These are phyloP conservation scores for Aspergillus viridinutans DNA, from an alignment of 2,329 filamentous ascomycete genomes.

Conservation along the genomic window DNA sequence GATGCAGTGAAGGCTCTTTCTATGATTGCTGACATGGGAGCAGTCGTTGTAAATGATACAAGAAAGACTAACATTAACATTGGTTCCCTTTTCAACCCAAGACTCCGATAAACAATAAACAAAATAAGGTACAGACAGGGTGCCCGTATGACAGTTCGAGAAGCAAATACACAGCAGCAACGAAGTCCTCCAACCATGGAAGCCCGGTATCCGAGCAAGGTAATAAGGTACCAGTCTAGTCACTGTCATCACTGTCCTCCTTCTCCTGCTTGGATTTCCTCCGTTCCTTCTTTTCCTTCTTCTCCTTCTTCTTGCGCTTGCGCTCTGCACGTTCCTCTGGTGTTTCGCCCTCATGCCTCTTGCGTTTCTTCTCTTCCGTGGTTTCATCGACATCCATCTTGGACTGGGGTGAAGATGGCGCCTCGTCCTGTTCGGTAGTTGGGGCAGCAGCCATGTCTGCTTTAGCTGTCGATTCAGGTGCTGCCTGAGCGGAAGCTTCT, in stretches of 20 bases:
- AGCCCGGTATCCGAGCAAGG: constrained; percentile 7
- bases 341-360: constrained; percentile 54
- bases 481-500: constrained; percentile 43
- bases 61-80: constrained; percentile 25
- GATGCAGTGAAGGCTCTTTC: not conserved
- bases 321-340: constrained; percentile 46
- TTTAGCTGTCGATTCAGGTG: constrained; percentile 41
- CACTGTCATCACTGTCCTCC: constrained; percentile 59
- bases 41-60: constrained; percentile 14
- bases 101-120: constrained; percentile 33
- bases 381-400: constrained; percentile 43
- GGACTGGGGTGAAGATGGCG: constrained; percentile 24
- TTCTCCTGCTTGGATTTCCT: constrained; percentile 83
- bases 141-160: constrained; percentile 13
- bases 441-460: constrained; percentile 30
- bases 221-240: constrained; percentile 31
- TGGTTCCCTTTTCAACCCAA: constrained; percentile 37
- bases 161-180: constrained; percentile 2
- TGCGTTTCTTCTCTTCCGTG: constrained; percentile 50
- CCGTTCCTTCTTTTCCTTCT: constrained; percentile 58
- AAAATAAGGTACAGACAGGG: constrained; percentile 41
- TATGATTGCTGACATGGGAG: not conserved
- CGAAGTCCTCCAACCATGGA: constrained; percentile 3
- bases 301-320: constrained; percentile 51
- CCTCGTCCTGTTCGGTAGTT: constrained; percentile 21